These are phyloP conservation scores for Ogataea sp. DNA, from an alignment of 805 yeast species.

Conservation along the genomic window DNA sequence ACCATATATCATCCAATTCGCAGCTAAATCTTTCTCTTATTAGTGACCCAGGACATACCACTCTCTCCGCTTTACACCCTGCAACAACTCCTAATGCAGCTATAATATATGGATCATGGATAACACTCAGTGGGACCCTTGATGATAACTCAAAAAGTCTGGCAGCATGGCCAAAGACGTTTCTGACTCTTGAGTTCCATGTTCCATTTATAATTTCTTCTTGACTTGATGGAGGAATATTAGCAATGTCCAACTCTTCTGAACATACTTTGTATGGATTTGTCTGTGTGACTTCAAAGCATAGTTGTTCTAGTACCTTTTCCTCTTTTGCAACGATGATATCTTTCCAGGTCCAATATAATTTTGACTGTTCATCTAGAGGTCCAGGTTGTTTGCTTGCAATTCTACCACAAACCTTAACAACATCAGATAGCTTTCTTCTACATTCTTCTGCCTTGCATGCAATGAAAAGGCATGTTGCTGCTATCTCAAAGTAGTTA, in stretches of 20 bases:
- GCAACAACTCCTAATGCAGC: slow-evolving; percentile 18
- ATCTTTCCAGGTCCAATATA: slow-evolving; percentile 45
- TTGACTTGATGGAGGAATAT: slow-evolving; percentile 5
- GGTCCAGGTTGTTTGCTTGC: slow-evolving; percentile 33
- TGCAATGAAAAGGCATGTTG: slow-evolving; percentile 42
- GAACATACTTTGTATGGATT: slow-evolving; percentile 29
- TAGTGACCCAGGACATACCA: slow-evolving; percentile 9
- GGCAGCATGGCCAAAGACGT: slow-evolving; percentile 16
- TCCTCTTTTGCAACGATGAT: slow-evolving; percentile 37
- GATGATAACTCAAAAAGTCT: slow-evolving; percentile 19
- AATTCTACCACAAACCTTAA: slow-evolving; percentile 37
- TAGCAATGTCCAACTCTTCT: slow-evolving; percentile 15
- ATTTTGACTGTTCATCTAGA: slow-evolving; percentile 37
- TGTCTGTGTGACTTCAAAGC: slow-evolving; percentile 38
- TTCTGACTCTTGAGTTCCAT: slow-evolving; percentile 6
- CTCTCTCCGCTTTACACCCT: slow-evolving; percentile 12
- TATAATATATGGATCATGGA: slow-evolving; percentile 15
- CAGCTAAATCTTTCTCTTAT: slow-evolving; percentile 9
- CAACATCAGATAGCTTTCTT: slow-evolving; percentile 39
- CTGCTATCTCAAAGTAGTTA: slow-evolving; percentile 45
- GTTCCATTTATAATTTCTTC: slow-evolving; percentile 10
- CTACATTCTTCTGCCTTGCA: slow-evolving; percentile 46
- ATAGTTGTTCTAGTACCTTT: slow-evolving; percentile 33
- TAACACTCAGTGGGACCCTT: slow-evolving; percentile 20
- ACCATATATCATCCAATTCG: slow-evolving; percentile 12